A percentile compares a stretch with the other conserved stretches of the same genome.
Conservation (phyloP, 129 eudicot genomes). For the Flaveria brownii region DNA sequence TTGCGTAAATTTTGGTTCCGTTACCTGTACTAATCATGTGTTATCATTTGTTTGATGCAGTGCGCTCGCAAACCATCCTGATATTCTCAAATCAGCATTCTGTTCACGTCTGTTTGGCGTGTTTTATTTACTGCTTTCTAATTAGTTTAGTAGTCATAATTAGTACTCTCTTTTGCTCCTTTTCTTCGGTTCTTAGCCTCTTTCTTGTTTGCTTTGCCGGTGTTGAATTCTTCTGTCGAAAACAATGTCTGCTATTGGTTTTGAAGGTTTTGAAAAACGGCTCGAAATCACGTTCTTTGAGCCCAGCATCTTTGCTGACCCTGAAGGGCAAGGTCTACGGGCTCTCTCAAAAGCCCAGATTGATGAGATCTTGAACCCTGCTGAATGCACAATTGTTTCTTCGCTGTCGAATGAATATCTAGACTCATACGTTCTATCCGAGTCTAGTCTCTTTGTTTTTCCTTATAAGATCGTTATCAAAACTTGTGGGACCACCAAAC, state of each 20-base stretch:
- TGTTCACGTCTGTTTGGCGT: constrained; percentile 56
- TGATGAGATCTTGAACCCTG: constrained; percentile 74
- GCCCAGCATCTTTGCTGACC: constrained; percentile 85
- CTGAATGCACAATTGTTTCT: constrained; percentile 95
- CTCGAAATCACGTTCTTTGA: constrained; percentile 82
- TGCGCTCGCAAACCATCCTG: constrained; percentile 99
- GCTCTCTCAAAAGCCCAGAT: constrained; percentile 70
- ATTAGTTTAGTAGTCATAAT: constrained; percentile 36
- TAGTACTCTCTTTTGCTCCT: constrained; percentile 53
- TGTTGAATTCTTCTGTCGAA: not conserved
- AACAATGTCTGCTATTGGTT: constrained; percentile 86
- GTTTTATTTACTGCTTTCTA: constrained; percentile 44
- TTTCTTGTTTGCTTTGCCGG: constrained; percentile 27
- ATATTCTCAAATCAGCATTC: constrained; percentile 35
- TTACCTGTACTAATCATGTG: not conserved
- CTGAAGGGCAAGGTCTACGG: constrained; percentile 82
- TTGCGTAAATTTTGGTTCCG: not conserved
- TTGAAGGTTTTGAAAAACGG: constrained; percentile 96
- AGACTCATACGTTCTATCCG: constrained; percentile 91
- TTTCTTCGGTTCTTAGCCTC: constrained; percentile 50
- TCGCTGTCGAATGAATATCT: constrained; percentile 63
- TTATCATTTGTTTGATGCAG: constrained; percentile 53
- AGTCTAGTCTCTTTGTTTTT: constrained; percentile 82
- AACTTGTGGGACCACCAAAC: constrained; percentile 95
- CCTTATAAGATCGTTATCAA: constrained; percentile 86